phyloP scores from a whole-genome alignment of 1,139 yeast species.

The Pichia sp. region DNA sequence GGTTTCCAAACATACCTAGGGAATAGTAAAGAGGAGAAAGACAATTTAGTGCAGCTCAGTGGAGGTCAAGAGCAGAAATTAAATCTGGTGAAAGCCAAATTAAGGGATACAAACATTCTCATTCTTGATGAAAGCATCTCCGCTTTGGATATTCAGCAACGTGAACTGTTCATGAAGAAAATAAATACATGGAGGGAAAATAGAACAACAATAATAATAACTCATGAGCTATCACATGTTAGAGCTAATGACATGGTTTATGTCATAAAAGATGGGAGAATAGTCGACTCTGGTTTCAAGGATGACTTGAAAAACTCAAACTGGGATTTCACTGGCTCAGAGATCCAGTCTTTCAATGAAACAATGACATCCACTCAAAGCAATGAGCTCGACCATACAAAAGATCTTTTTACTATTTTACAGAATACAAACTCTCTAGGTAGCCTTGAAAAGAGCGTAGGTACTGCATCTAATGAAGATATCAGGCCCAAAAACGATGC shows the following conservation, averaged over 20 bases:
- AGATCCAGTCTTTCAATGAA: background rate
- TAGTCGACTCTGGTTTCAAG: constrained; percentile 43
- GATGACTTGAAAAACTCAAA: constrained; percentile 29
- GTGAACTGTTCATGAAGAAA: constrained; percentile 42
- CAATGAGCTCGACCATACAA: background rate
- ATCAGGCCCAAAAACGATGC: background rate
- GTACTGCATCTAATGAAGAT: background rate
- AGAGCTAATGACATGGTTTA: constrained; percentile 57
- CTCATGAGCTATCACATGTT: constrained; percentile 70
- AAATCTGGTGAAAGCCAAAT: constrained; percentile 74
- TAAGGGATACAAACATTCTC: constrained; percentile 68
- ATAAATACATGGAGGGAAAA: constrained; percentile 59
- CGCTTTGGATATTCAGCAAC: constrained; percentile 61
- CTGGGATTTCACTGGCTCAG: constrained; percentile 18
- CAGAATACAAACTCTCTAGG: background rate
- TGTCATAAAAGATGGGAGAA: constrained; percentile 54
- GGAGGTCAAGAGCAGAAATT: constrained; percentile 90
- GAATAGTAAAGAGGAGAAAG: background rate
- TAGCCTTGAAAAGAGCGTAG: background rate
- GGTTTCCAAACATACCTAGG: constrained; percentile 55
- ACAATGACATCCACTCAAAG: background rate
- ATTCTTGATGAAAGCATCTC: constrained; percentile 82
- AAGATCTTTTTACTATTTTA: constrained; percentile 4
- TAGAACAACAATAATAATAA: constrained; percentile 72
- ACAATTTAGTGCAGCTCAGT: constrained; percentile 46